Conservation (phyloP, 2,329 filamentous ascomycete genomes). For the Cordyceps javanica region DNA sequence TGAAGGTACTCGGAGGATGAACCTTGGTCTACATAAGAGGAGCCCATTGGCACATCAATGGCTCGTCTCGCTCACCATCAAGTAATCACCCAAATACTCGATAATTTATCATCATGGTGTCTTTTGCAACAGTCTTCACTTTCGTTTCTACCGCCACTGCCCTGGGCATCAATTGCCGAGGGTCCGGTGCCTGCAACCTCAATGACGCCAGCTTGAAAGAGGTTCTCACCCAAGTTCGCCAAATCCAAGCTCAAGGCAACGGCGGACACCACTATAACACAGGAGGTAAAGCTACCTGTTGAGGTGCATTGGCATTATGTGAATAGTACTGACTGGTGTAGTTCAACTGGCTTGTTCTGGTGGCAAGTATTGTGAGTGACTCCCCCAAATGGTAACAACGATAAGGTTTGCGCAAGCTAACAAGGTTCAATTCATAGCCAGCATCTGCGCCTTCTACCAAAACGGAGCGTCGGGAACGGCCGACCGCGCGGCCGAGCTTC, state of each 20-base stretch:
- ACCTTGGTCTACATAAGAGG: not conserved
- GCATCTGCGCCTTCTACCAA: slow-evolving; percentile 17
- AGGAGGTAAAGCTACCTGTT: slow-evolving; percentile 8
- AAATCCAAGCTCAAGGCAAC: slow-evolving; percentile 14
- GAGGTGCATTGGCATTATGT: too few species aligned
- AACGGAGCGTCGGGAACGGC: slow-evolving; percentile 15
- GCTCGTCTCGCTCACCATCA: not conserved
- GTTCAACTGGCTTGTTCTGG: slow-evolving; percentile 17
- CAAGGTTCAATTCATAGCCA: not conserved
- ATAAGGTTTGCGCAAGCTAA: not conserved
- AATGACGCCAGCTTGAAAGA: slow-evolving; percentile 14
- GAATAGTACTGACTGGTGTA: not conserved
- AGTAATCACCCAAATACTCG: not conserved
- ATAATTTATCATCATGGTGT: not conserved
- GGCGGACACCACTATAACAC: slow-evolving; percentile 12
- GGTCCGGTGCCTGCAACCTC: slow-evolving; percentile 14
- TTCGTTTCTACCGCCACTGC: slow-evolving; percentile 12
- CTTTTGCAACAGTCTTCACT: slow-evolving; percentile 1
- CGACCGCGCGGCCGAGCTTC: slow-evolving; percentile 12
- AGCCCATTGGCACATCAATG: too few species aligned
- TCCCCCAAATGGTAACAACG: not conserved
- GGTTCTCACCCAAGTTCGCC: slow-evolving; percentile 12
- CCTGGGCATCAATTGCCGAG: slow-evolving; percentile 17
- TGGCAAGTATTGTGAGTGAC: slow-evolving; percentile 9
- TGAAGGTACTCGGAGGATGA: too few species aligned